These are phyloP conservation scores for Tylopilus sp. DNA, from an alignment of 768 basidiomycete species.

Conservation along the genomic window DNA sequence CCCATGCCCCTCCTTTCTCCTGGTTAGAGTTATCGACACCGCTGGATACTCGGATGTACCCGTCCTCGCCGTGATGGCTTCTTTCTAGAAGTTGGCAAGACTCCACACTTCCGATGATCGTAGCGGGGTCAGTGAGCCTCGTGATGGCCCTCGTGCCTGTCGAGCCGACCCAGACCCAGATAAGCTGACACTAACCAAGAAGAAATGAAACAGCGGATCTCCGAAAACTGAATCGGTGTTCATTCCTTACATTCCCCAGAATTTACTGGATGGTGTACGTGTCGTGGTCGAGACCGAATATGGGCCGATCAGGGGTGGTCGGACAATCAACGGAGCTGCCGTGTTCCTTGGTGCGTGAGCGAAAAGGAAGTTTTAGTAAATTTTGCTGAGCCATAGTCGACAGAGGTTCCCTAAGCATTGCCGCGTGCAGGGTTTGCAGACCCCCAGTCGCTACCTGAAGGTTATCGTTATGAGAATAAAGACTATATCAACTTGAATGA, in stretches of 20 bases:
- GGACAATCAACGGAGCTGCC: conserved; percentile 51
- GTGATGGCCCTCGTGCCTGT: no score
- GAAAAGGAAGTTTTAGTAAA: no score
- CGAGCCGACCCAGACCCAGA: no score
- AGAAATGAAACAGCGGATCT: background rate
- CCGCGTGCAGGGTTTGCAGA: conserved; percentile 65
- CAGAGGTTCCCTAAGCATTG: conserved; percentile 76
- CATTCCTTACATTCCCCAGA: conserved; percentile 51
- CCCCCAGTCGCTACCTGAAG: conserved; percentile 50
- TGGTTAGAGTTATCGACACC: no score
- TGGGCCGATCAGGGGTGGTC: background rate
- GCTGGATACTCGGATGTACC: no score
- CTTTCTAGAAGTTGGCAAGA: no score
- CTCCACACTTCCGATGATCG: no score
- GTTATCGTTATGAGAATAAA: conserved; percentile 54
- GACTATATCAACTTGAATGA: conserved; percentile 65
- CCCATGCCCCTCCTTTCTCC: no score
- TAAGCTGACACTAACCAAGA: no score
- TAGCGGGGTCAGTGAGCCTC: no score
- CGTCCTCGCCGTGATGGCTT: no score
- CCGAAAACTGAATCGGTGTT: conserved; percentile 3
- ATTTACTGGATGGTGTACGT: conserved; percentile 42
- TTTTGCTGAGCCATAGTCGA: background rate
- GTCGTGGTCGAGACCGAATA: conserved; percentile 50
- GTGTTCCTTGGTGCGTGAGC: conserved; percentile 56